Base-by-base conservation (phyloP, 495 filamentous ascomycete species). In the Jackrogersella minutella region DNA sequence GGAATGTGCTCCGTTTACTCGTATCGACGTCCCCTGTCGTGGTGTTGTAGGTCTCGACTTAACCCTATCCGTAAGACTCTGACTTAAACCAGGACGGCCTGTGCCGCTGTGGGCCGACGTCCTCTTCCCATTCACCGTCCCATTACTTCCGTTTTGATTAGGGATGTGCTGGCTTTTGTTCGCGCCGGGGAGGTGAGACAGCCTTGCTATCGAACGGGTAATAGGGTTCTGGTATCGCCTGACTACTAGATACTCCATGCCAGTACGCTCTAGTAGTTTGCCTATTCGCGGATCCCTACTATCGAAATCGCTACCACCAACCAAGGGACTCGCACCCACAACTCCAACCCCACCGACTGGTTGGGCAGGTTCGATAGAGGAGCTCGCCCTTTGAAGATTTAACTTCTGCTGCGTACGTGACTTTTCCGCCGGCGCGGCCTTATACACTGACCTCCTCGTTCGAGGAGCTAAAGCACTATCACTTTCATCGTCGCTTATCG, bases 381-480 rank as follows among this genome's bases (percentile, higher is more conserved):
- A 89, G 65, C 84, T 87, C 13, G 86, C 88, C 19, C 88, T 80
- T 73, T 91, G 87, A 1, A 91, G 83, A 77, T 88, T 86, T 10
- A 91, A 76, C 59, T 91, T 91, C 68, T 91, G 88, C 72, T 91
- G 88, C 4, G 86, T 90, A 17, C 88, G 80, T 56, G 85, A 88
- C 60, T 84, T 79, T 26, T 85, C 84, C 0, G 81, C 77, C 3
- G 80, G 80, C 44, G 74, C 66, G 22, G 75, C 67, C 14, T 68
- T 66, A 10, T 64, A 70, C 7, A 63, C 62, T 17, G 70, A 58
- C 31, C 68, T 74, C 62, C 46, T 68, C 13, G 75, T 75, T 19
- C 76, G 70, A 2, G 78, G 76, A 16, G 70, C 74, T 7, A 81
- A 59, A 17, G 74, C 70, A 47, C 75, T 77, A 13, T 78, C 74